phyloP scores from a whole-genome alignment of 176 grass and related monocot genomes.

The Rhynchospora pubera region DNA sequence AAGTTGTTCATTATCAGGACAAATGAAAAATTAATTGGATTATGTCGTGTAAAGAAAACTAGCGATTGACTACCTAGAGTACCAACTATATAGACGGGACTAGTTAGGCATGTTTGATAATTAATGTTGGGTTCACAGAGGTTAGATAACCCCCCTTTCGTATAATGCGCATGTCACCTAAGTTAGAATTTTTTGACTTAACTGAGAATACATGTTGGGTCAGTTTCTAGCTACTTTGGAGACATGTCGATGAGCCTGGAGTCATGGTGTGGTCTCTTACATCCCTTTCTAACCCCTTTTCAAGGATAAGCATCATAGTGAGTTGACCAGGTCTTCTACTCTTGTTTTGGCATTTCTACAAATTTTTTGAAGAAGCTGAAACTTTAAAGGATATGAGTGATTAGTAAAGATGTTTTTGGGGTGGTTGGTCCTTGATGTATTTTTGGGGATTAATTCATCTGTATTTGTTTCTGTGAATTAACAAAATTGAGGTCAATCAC shows the following conservation, averaged over 20 bases:
- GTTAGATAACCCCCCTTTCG: background rate
- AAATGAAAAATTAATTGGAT: background rate
- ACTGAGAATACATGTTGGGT: background rate
- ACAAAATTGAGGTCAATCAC: too few species aligned
- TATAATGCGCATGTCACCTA: background rate
- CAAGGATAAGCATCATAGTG: background rate
- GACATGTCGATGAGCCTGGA: background rate
- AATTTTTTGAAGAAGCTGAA: background rate
- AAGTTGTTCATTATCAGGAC: too few species aligned
- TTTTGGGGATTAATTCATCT: background rate
- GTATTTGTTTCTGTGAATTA: too few species aligned
- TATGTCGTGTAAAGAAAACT: background rate
- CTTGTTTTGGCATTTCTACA: background rate
- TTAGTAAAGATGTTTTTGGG: background rate
- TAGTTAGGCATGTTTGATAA: background rate
- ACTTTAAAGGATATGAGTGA: background rate
- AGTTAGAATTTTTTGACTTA: background rate
- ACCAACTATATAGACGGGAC: too few species aligned
- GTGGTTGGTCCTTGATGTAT: background rate
- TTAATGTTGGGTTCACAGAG: background rate
- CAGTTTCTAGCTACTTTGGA: background rate
- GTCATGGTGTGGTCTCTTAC: background rate
- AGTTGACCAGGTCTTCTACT: background rate
- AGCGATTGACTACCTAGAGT: background rate
- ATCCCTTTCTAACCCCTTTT: background rate